phyloP scores from a whole-genome alignment of 495 filamentous ascomycete species.

The Evansstolkia leycettana region DNA sequence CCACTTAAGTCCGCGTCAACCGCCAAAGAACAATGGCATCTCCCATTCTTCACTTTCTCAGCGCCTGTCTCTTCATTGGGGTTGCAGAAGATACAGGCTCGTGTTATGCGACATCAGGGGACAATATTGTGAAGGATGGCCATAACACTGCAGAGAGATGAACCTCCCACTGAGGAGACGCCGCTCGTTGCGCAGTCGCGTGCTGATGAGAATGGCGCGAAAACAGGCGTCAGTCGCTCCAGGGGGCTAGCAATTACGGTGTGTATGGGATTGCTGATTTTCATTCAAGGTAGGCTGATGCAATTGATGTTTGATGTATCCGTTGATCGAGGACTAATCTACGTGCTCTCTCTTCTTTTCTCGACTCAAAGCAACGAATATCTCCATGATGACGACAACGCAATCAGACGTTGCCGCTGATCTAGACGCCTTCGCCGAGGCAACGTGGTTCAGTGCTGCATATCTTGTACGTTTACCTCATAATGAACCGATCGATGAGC shows the following conservation, averaged over 20 bases:
- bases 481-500: constrained; percentile 1
- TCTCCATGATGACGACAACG: constrained; percentile 64
- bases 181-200: constrained; percentile 8
- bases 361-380: constrained; percentile 45
- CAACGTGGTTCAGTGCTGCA: constrained; percentile 64
- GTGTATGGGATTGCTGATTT: constrained; percentile 13
- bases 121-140: too few species aligned
- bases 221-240: constrained; percentile 1
- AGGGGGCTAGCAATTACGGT: constrained; percentile 6
- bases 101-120: too few species aligned
- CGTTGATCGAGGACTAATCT: too few species aligned
- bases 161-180: constrained; percentile 17
- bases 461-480: constrained; percentile 34
- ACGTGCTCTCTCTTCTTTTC: too few species aligned
- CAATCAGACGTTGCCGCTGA: constrained; percentile 61
- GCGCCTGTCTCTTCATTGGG: too few species aligned
- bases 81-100: too few species aligned
- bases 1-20: too few species aligned
- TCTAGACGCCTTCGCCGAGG: constrained; percentile 55
- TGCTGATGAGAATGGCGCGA: constrained; percentile 2
- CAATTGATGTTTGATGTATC: too few species aligned
- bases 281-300: constrained; percentile 12
- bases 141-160: constrained; percentile 9
- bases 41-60: too few species aligned
- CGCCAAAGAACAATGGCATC: too few species aligned